Evolutionary conservation across 441 rosid genomes (phyloP), one percentile per base, ranked within the genome.

Genomic region (Erysimum cheiri): DNA sequence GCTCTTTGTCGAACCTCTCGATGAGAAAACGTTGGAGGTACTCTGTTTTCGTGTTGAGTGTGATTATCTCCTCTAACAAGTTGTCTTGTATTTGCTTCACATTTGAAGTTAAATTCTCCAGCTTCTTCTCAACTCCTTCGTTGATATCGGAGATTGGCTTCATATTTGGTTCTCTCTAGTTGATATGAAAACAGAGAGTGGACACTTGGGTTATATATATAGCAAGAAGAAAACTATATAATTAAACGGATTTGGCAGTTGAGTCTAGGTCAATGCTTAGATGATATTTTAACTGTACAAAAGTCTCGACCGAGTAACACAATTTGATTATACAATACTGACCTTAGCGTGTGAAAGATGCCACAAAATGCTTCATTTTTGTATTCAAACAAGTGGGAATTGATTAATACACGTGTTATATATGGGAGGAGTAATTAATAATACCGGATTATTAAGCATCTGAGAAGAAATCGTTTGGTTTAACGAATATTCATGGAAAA

Each of bases 81-180:
- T 80, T 73, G 6, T 78, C 73, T 66, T 88, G 93, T 19, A 74
- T 78, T 65, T 78, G 83, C 67, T 54, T 15, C 28, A 85, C 90
- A 68, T 87, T 80, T 7, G 31, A 41, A 31, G 95, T 87, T 66
- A 91, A 77, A 50, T 87, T 78, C 58, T 87, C 82, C 49, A 91
- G 64, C 61, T 80, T 61, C 77, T 75, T 66, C 68, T 83, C 67
- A 14, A 84, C 88, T 6, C 69, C 78, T 82, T 90, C 83, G 71
- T 48, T 70, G 52, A 13, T 49, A 29, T 69, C 10, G 22, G 26
- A 47, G 63, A 14, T 64, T 64, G 41, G 72, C 15, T 58, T 49
- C 72, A 76, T 70, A 2, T 64, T 64, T 69, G 63, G 60, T 73
- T 73, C 53, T 65, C 55, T 65, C 8, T 65, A 15, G 28, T 49